phyloP scores from a whole-genome alignment of 2,329 filamentous ascomycete genomes.

The Xylariomycetidae sp. region DNA sequence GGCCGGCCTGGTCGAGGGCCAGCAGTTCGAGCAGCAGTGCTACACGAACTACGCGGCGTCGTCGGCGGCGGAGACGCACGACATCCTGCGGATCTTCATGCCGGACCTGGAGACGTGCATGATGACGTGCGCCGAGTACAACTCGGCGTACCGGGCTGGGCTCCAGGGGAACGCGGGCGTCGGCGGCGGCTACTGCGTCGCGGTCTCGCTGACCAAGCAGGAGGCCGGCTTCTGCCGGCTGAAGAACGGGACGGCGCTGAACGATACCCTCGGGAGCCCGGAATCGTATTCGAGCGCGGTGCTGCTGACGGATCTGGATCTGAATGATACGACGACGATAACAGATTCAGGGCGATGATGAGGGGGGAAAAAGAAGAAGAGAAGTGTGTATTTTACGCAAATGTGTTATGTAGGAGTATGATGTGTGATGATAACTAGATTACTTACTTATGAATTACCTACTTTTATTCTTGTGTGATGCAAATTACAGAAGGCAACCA shows the following conservation, averaged over 20 bases:
- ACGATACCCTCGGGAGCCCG: conserved; percentile 18
- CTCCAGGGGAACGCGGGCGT: conserved; percentile 11
- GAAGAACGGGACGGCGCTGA: conserved; percentile 19
- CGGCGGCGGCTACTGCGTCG: conserved; percentile 22
- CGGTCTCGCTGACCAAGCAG: conserved; percentile 17
- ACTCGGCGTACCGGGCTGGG: conserved; percentile 17
- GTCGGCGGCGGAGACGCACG: conserved; percentile 10
- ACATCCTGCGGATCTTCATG: conserved; percentile 20
- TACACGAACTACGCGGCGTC: conserved; percentile 17
- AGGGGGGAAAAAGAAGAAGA: no score
- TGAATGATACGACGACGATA: no score
- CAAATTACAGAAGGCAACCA: no score
- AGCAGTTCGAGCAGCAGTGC: conserved; percentile 21
- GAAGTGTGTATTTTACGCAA: no score
- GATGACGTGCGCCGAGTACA: conserved; percentile 22
- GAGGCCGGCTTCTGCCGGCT: conserved; percentile 21
- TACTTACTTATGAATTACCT: no score
- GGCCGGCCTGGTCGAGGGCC: conserved; percentile 6
- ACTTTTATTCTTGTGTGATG: no score
- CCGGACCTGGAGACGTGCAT: conserved; percentile 23
- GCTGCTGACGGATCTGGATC: no score
- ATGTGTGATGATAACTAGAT: no score
- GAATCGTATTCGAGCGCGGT: conserved; percentile 19
- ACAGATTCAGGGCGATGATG: no score
- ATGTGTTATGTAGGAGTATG: no score